phyloP scores from a whole-genome alignment of 768 basidiomycete genomes.

The Mycena haematopus region DNA sequence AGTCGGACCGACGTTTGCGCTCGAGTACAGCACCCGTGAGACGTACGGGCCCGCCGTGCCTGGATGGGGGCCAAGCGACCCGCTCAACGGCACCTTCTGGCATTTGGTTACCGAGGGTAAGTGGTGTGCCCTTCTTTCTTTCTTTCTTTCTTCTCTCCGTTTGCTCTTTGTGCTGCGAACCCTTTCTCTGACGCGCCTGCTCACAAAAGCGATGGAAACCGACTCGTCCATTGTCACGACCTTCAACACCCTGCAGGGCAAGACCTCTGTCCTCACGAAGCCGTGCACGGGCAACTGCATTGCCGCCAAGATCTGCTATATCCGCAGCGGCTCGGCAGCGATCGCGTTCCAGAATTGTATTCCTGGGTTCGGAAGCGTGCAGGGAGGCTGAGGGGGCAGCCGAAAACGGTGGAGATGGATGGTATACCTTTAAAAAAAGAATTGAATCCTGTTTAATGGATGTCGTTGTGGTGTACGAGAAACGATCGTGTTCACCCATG shows the following conservation, averaged over 20 bases:
- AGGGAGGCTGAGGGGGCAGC: not conserved
- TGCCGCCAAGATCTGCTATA: conserved; percentile 77
- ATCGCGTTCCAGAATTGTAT: conserved; percentile 66
- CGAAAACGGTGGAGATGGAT: no score
- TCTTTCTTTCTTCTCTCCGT: no score
- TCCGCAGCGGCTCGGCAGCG: conserved; percentile 73
- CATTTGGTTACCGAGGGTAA: conserved; percentile 69
- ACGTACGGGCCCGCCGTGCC: conserved; percentile 65
- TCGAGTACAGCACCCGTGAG: conserved; percentile 76
- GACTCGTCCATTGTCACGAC: conserved; percentile 63
- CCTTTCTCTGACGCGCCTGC: no score
- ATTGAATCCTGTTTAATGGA: no score
- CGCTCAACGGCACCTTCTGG: conserved; percentile 86
- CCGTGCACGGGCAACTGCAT: conserved; percentile 67
- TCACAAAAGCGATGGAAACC: conserved; percentile 57
- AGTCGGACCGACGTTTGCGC: conserved; percentile 65
- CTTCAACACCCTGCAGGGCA: conserved; percentile 77
- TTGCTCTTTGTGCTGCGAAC: not conserved
- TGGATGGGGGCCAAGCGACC: conserved; percentile 67
- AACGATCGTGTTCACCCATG: no score
- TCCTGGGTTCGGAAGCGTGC: conserved; percentile 63
- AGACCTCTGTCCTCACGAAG: conserved; percentile 59
- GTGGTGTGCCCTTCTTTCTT: not conserved
- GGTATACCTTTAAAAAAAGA: no score
- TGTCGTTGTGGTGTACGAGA: no score